Conservation (phyloP, 208 protist species). For the Wallacemonas sp. region DNA sequence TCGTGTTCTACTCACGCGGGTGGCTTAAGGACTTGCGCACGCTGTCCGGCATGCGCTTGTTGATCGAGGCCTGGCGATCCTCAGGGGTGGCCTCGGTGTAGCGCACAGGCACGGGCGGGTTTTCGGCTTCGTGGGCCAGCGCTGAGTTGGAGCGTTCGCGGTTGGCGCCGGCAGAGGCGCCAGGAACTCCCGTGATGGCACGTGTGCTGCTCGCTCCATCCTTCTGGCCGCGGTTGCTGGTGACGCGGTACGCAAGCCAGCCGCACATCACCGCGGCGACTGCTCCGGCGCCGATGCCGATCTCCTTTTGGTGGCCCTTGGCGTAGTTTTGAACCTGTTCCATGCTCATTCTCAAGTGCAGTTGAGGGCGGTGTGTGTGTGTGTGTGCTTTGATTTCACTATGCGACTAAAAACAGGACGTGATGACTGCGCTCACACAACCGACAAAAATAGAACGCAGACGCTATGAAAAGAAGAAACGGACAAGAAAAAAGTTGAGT, state of each 20-base stretch:
- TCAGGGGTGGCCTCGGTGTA: not conserved
- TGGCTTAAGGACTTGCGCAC: constrained; percentile 16
- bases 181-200: not conserved
- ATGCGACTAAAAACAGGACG: too few species aligned
- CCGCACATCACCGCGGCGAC: not conserved
- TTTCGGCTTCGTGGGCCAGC: constrained; percentile 11
- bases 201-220: not conserved
- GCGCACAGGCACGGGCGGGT: constrained; percentile 15
- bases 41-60: constrained; percentile 22
- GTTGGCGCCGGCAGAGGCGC: not conserved
- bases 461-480: not conserved
- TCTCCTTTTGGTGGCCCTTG: constrained; percentile 1
- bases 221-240: not conserved
- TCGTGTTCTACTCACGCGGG: constrained; percentile 2
- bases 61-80: constrained; percentile 16
- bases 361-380: too few species aligned
- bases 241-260: constrained; percentile 11
- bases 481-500: not conserved
- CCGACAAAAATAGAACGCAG: too few species aligned
- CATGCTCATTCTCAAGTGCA: constrained; percentile 2
- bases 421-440: too few species aligned
- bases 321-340: constrained; percentile 6
- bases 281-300: constrained; percentile 5
- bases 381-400: too few species aligned
- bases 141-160: constrained; percentile 1